Base-by-base conservation (phyloP, 768 basidiomycete genomes). In the Tubosaeta sp. region DNA sequence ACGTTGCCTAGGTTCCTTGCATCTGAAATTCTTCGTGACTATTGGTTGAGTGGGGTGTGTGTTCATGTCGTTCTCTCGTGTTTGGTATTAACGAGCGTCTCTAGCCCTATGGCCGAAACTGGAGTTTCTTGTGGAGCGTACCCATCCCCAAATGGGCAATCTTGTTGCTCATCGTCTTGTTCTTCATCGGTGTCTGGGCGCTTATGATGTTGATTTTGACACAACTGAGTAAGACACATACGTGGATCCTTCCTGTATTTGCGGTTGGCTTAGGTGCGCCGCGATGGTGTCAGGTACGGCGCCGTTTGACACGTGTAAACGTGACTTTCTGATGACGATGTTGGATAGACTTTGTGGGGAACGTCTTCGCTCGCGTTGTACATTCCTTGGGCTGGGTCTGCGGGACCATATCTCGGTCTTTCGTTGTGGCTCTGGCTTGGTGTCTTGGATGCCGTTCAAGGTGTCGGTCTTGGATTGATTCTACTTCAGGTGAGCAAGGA, bases 401-500 rank as follows among this genome's bases (percentile, higher is more conserved):
- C 77, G 4, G 94, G 94, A 16, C 90, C 93, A 21, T 96, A 94
- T 65, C 82, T 95, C 49, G 91, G 91, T 38, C 80, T 92, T 25
- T 87, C 86, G 24, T 73, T 96, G 29, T 96, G 94, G 94, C 75
- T 96, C 38, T 96, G 94, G 94, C 78, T 96, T 10, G 94, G 94
- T 61, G 94, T 96, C 40, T 75, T 96, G 38, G 94, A 94, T 66
- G 92, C 94, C 30, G 76, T 96, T 32, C 94, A 96, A 67, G 94
- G 94, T 69, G 94, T 95, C 36, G 94, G 94, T 25, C 75, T 96
- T 42, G 92, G 91, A 50, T 86, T 94, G 86, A 94, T 93, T 60
- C 74, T 92, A 19, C 81, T 92, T 21, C 87, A 90, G 76, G 68
- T 69, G 53, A 36, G 60, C 16, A 39, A 36, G 34, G 25, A 4